Evolutionary conservation across 371 early-diverging fungal genomes (phyloP).

Genomic region (Mortierella sp.): DNA sequence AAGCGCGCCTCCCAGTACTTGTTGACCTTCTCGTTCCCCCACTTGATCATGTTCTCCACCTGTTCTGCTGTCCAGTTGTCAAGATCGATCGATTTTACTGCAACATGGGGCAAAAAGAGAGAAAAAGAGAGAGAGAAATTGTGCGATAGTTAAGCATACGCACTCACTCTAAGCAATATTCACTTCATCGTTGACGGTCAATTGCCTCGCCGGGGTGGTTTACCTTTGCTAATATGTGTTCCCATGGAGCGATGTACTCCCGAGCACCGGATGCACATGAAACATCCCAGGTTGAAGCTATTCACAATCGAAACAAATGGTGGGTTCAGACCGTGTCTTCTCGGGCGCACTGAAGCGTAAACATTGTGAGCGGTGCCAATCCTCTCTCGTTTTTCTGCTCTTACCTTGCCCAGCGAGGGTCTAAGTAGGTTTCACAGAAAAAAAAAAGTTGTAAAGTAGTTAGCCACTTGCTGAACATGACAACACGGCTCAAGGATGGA

Average conservation of each 20-base stretch:
- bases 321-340: neutral
- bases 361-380: no score
- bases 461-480: neutral
- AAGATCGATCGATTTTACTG: constrained; percentile 88
- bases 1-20: constrained; percentile 77
- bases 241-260: constrained; percentile 90
- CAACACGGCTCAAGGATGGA: neutral
- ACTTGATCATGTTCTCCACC: constrained; percentile 83
- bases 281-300: constrained; percentile 88
- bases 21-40: constrained; percentile 90
- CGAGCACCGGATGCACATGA: constrained; percentile 90
- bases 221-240: constrained; percentile 89
- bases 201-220: no score
- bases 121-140: neutral
- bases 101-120: neutral
- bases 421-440: constrained; percentile 56
- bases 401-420: constrained; percentile 86
- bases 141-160: neutral
- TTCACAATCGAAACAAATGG: neutral
- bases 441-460: neutral
- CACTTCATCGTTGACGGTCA: no score
- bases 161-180: neutral
- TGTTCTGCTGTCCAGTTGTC: constrained; percentile 92
- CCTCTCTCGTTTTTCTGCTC: neutral
- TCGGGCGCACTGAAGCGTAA: no score